Evolutionary conservation across 345 rosid genomes (phyloP).

Genomic region (Psidium guajava): DNA sequence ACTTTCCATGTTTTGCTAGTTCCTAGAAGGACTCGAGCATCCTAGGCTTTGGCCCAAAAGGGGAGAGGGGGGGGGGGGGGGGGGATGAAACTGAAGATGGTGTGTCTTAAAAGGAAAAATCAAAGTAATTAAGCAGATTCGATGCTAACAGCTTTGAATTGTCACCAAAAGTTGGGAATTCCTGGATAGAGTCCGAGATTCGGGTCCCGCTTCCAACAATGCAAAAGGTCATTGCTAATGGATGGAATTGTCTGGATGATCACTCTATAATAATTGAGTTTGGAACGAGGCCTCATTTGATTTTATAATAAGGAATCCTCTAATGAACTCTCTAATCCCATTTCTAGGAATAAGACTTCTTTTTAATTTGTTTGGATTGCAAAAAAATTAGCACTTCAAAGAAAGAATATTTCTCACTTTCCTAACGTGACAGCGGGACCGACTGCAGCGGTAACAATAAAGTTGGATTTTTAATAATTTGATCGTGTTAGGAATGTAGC

Average conservation of each 20-base stretch:
- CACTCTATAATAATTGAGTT: neutral
- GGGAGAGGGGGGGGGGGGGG: too few relatives aligned
- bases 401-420: neutral
- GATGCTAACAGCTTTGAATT: neutral
- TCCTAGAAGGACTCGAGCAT: neutral
- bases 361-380: neutral
- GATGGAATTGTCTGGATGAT: neutral
- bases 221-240: neutral
- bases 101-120: neutral
- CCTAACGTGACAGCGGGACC: neutral
- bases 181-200: neutral
- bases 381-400: neutral
- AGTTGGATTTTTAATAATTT: neutral
- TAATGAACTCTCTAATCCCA: neutral
- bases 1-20: neutral
- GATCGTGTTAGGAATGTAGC: neutral
- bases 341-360: neutral
- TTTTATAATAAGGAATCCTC: neutral
- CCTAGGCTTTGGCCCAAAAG: neutral
- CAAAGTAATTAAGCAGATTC: neutral
- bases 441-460: fast-evolving
- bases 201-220: neutral
- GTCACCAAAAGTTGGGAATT: neutral
- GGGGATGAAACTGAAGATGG: neutral
- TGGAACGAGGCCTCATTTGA: neutral